A percentile compares a stretch with the other conserved stretches of the same genome.
Evolutionary conservation across 352 stramenopile species (phyloP).

Genomic region (Peronospora destructor): DNA sequence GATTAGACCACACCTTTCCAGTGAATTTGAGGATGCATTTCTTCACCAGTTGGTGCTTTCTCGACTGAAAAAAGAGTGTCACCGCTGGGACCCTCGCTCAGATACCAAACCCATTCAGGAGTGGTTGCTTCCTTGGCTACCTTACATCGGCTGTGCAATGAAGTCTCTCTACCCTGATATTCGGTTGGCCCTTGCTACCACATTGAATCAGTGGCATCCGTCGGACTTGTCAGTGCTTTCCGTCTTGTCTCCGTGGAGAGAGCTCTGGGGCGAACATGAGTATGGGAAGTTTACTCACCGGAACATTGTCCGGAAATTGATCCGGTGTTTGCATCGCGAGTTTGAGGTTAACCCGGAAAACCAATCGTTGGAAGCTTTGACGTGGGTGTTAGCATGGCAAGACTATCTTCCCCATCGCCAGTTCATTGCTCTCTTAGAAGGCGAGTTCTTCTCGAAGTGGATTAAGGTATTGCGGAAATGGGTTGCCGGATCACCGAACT

Average conservation of each 20-base stretch:
- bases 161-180: constrained; percentile 62
- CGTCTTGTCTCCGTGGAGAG: constrained; percentile 62
- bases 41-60: constrained; percentile 58
- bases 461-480: constrained; percentile 77
- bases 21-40: constrained; percentile 45
- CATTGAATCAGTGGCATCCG: constrained; percentile 76
- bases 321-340: constrained; percentile 71
- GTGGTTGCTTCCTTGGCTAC: constrained; percentile 71
- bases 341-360: constrained; percentile 73
- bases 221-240: constrained; percentile 58
- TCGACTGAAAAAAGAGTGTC: constrained; percentile 64
- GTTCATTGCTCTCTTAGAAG: constrained; percentile 79
- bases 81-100: constrained; percentile 44
- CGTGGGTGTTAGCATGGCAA: constrained; percentile 75
- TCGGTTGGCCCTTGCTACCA: constrained; percentile 48
- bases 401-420: constrained; percentile 58
- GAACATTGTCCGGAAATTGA: constrained; percentile 67
- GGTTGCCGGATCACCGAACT: constrained; percentile 40
- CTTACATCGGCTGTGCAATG: constrained; percentile 38
- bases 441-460: constrained; percentile 90
- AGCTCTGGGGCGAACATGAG: constrained; percentile 67
- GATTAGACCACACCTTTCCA: constrained; percentile 50
- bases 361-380: constrained; percentile 57
- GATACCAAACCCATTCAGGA: constrained; percentile 59
- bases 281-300: constrained; percentile 82